Evolutionary conservation across 1,284 basidiomycete species (phyloP).

Genomic region (Ganoderma multipileum): DNA sequence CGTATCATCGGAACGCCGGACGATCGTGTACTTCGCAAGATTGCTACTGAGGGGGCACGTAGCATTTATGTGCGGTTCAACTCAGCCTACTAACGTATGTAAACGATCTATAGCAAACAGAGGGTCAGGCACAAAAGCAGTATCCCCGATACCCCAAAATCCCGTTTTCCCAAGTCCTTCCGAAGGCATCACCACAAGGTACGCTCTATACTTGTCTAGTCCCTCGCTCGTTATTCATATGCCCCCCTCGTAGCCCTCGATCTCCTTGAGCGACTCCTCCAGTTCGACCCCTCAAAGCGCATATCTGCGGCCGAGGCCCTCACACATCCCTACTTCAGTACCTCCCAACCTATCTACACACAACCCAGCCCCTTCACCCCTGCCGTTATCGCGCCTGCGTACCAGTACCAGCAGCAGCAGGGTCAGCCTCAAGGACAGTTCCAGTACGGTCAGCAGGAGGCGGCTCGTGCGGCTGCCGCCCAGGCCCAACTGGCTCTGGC

Average conservation of each 20-base stretch:
- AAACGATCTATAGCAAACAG: constrained; percentile 65
- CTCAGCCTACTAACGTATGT: constrained; percentile 3
- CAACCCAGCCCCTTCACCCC: constrained; percentile 53
- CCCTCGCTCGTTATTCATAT: not conserved
- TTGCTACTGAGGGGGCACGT: constrained; percentile 89
- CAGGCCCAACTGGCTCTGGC: constrained; percentile 42
- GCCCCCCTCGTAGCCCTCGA: constrained; percentile 74
- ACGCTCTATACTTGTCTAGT: constrained; percentile 22
- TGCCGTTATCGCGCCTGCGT: constrained; percentile 71
- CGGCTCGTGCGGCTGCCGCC: constrained; percentile 44
- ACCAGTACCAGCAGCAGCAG: constrained; percentile 72
- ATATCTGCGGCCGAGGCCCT: constrained; percentile 94
- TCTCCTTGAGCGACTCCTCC: constrained; percentile 93
- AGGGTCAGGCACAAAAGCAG: constrained; percentile 82
- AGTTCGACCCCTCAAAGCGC: constrained; percentile 95
- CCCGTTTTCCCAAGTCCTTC: constrained; percentile 87
- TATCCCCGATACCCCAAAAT: constrained; percentile 94
- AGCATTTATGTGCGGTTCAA: constrained; percentile 6
- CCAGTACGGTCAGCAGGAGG: constrained; percentile 50
- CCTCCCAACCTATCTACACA: constrained; percentile 53
- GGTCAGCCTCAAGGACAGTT: constrained; percentile 47
- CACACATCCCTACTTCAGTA: constrained; percentile 92
- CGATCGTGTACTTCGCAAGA: constrained; percentile 88
- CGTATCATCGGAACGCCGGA: constrained; percentile 96
- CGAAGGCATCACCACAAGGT: constrained; percentile 93